These are phyloP conservation scores for Trametes meyenii DNA, from an alignment of 768 basidiomycete species.

Conservation along the genomic window DNA sequence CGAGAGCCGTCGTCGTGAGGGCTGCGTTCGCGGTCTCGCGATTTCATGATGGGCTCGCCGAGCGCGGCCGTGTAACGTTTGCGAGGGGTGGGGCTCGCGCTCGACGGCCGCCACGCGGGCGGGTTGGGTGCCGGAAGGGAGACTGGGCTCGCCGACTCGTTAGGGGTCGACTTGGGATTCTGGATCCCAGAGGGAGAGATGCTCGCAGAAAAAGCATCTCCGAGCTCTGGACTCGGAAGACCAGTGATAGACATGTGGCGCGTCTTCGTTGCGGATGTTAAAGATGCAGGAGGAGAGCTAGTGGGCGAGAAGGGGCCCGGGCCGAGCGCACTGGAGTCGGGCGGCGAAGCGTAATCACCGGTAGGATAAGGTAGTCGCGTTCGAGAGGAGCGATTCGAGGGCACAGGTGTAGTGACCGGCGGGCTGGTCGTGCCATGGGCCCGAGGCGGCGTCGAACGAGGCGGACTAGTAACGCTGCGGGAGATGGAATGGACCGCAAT, in stretches of 20 bases:
- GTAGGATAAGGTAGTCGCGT: slow-evolving; percentile 80
- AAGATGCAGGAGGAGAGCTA: slow-evolving; percentile 47
- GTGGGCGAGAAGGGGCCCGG: slow-evolving; percentile 53
- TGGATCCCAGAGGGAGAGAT: slow-evolving; percentile 31
- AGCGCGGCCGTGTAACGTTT: slow-evolving; percentile 89
- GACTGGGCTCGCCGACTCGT: slow-evolving; percentile 25
- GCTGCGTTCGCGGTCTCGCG: slow-evolving; percentile 31
- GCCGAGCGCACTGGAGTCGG: slow-evolving; percentile 42
- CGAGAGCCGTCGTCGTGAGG: slow-evolving; percentile 34
- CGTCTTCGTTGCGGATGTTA: slow-evolving; percentile 32
- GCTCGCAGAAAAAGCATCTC: slow-evolving; percentile 17
- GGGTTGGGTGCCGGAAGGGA: slow-evolving; percentile 48
- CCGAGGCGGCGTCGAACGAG: slow-evolving; percentile 39
- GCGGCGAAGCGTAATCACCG: slow-evolving; percentile 78
- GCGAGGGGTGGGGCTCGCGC: slow-evolving; percentile 66
- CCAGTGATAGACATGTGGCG: slow-evolving; percentile 55
- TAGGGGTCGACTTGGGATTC: slow-evolving; percentile 12
- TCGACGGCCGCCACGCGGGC: slow-evolving; percentile 47
- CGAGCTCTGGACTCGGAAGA: slow-evolving; percentile 35
- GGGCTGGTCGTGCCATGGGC: slow-evolving; percentile 63
- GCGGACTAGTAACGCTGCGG: slow-evolving; percentile 31
- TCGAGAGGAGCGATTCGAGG: slow-evolving; percentile 42
- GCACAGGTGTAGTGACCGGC: slow-evolving; percentile 52
- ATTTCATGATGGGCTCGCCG: slow-evolving; percentile 64
- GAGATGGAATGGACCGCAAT: slow-evolving; percentile 43